Percentiles rank a stretch among this genome's conserved stretches.
phyloP scores from a whole-genome alignment of 2,329 filamentous ascomycete species.

The Fusarium robinianum region DNA sequence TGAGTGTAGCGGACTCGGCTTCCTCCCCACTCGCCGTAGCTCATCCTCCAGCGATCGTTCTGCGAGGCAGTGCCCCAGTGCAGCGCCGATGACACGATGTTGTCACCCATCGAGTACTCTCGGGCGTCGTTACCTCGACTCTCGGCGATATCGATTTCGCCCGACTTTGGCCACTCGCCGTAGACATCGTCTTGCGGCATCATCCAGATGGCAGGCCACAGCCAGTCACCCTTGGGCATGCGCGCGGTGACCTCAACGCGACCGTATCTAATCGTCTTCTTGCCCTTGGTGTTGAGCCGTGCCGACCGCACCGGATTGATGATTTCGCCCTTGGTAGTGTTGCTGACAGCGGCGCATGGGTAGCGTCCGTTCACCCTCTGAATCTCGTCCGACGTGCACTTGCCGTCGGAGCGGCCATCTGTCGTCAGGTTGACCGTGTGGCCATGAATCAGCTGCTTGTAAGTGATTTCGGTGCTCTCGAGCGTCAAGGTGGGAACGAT shows the following conservation, averaged over 20 bases:
- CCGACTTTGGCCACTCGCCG: slow-evolving; percentile 55
- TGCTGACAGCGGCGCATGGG: slow-evolving; percentile 47
- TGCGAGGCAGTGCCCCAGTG: slow-evolving; percentile 48
- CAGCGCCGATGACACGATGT: slow-evolving; percentile 47
- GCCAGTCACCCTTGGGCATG: slow-evolving; percentile 58
- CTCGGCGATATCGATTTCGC: slow-evolving; percentile 60
- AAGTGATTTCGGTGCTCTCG: slow-evolving; percentile 36
- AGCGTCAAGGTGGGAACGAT: slow-evolving; percentile 55
- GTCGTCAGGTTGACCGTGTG: slow-evolving; percentile 52
- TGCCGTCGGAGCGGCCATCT: slow-evolving; percentile 34
- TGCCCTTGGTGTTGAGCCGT: slow-evolving; percentile 48
- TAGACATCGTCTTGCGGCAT: slow-evolving; percentile 53
- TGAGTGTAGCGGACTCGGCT: slow-evolving; percentile 44
- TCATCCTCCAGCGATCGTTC: slow-evolving; percentile 41
- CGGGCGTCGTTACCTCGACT: slow-evolving; percentile 52
- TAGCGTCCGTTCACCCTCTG: slow-evolving; percentile 22
- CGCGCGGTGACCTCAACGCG: slow-evolving; percentile 58
- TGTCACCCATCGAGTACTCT: slow-evolving; percentile 38
- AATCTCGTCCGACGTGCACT: slow-evolving; percentile 44
- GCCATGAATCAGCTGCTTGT: slow-evolving; percentile 42
- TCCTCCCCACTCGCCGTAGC: slow-evolving; percentile 38
- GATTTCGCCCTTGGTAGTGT: slow-evolving; percentile 49
- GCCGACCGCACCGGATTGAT: slow-evolving; percentile 55
- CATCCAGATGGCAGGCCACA: slow-evolving; percentile 55
- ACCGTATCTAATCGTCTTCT: slow-evolving; percentile 53